These are phyloP conservation scores for Mycosphaerelloides madeirae DNA, from an alignment of 2,329 filamentous ascomycete species.

Conservation along the genomic window DNA sequence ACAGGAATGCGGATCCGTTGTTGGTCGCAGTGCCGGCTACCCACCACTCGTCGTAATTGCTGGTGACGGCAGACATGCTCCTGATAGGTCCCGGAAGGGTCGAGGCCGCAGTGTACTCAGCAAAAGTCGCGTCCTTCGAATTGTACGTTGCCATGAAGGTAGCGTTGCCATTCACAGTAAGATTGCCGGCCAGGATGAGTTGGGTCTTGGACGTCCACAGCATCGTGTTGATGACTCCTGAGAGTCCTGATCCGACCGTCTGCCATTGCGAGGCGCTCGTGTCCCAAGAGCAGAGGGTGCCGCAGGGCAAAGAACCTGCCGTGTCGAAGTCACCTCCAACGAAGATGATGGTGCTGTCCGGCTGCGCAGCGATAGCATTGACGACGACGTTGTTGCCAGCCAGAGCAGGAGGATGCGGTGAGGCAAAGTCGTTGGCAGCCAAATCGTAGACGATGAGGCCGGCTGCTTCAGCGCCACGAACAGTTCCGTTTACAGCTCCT, in stretches of 20 bases:
- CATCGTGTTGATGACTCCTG: conserved; percentile 66
- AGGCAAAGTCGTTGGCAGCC: conserved; percentile 54
- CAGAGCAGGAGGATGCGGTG: conserved; percentile 69
- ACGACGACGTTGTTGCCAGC: conserved; percentile 67
- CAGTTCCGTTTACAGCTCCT: conserved; percentile 68
- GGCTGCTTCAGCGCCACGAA: conserved; percentile 58
- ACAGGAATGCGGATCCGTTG: conserved; percentile 68
- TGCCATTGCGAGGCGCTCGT: conserved; percentile 70
- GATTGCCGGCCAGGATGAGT: conserved; percentile 71
- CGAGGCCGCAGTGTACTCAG: conserved; percentile 55
- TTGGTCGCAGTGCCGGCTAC: conserved; percentile 59
- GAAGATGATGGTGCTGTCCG: conserved; percentile 68
- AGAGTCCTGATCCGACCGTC: conserved; percentile 66
- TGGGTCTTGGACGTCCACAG: conserved; percentile 69
- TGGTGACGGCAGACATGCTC: conserved; percentile 68
- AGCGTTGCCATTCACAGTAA: conserved; percentile 62
- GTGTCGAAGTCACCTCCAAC: conserved; percentile 80
- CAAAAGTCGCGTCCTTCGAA: conserved; percentile 62
- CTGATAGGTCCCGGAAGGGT: conserved; percentile 75
- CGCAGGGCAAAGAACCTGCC: conserved; percentile 78
- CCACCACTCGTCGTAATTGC: conserved; percentile 72
- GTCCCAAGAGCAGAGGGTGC: conserved; percentile 75
- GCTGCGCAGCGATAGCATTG: conserved; percentile 68
- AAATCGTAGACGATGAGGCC: conserved; percentile 82
- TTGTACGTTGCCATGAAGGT: conserved; percentile 71